Base-by-base conservation (phyloP, 1,284 basidiomycete species). In the Ceratobasidium papillatum region DNA sequence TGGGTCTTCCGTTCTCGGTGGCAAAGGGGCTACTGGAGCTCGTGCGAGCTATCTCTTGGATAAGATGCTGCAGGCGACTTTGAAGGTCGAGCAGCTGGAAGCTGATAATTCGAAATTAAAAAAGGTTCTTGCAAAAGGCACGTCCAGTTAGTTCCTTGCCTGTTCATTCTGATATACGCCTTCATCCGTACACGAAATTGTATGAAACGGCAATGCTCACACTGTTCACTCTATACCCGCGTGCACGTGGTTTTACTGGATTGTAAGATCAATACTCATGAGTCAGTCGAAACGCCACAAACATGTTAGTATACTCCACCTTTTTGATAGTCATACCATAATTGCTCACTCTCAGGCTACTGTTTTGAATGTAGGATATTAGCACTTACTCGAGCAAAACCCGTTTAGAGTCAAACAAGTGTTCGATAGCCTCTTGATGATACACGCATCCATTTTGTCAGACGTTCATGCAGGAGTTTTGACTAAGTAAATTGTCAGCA, bases 41-140 rank as follows among this genome's bases (percentile, higher is more conserved):
- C 87, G 95, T 75, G 88, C 87, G 32, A 86, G 85, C 59, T 93
- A 91, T 80, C 82, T 97, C 65, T 82, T 92, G 77, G 87, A 87
- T 76, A 95, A 94, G 84, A 91, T 97, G 88, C 84, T 85, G 17
- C 85, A 84, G 56, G 88, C 90, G 3, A 88, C 91, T 80, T 84
- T 83, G 76, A 94, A 90, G 82, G 83, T 95, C 54, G 89, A 90
- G 77, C 81, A 78, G 27, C 80, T 93, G 79, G 94, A 96, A 81
- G 88, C 84, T 79, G 86, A 87, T 82, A 94, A 93, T 80, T 81
- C 80, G 30, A 88, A 87, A 78, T 82, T 94, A 83, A 91, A 89
- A 84, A 91, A 87, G 83, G 82, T 88, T n/a, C 78, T 84, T 38
- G 77, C 79, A 45, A 71, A 71, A 71, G 54, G 52, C 41, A 38